A percentile compares a stretch with the other conserved stretches of the same genome.
phyloP scores from a whole-genome alignment of 2,329 filamentous ascomycete species.

The Cytospora mali region DNA sequence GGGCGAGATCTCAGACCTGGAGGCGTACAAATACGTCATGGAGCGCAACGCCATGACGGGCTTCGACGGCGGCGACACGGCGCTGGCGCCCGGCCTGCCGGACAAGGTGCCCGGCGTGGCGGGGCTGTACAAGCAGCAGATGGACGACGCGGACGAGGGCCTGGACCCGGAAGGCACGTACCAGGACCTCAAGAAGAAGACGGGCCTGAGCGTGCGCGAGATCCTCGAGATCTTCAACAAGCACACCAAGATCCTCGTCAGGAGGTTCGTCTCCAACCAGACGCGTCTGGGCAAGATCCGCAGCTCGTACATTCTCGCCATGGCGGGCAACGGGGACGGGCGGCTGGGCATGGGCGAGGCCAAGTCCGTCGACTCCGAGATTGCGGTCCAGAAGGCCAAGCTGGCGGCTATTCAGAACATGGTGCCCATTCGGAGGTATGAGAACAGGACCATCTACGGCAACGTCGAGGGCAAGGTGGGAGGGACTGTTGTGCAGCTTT shows the following conservation, averaged over 20 bases:
- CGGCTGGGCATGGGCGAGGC: conserved; percentile 87
- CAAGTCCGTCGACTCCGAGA: conserved; percentile 75
- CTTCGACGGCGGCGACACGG: conserved; percentile 43
- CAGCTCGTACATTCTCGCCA: conserved; percentile 72
- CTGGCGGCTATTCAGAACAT: conserved; percentile 88
- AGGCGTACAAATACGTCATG: conserved; percentile 38
- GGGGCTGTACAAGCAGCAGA: conserved; percentile 51
- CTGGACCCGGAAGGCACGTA: conserved; percentile 55
- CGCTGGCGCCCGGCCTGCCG: conserved; percentile 54
- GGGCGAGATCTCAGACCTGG: conserved; percentile 34
- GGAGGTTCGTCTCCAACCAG: conserved; percentile 81
- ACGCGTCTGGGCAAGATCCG: conserved; percentile 93
- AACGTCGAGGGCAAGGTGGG: conserved; percentile 82
- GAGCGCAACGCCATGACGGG: conserved; percentile 43
- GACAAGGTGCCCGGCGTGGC: conserved; percentile 55
- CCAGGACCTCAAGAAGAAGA: conserved; percentile 56
- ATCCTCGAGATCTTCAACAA: conserved; percentile 50
- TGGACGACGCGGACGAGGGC: conserved; percentile 53
- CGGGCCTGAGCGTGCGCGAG: conserved; percentile 55
- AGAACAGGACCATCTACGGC: conserved; percentile 89
- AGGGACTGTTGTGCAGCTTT: conserved; percentile 82
- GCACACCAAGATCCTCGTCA: conserved; percentile 72
- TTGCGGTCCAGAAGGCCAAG: conserved; percentile 72
- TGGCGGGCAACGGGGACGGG: conserved; percentile 86
- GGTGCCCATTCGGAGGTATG: conserved; percentile 88